Evolutionary conservation across 208 protist genomes (phyloP).

Genomic region (Crithidia fasciculata): DNA sequence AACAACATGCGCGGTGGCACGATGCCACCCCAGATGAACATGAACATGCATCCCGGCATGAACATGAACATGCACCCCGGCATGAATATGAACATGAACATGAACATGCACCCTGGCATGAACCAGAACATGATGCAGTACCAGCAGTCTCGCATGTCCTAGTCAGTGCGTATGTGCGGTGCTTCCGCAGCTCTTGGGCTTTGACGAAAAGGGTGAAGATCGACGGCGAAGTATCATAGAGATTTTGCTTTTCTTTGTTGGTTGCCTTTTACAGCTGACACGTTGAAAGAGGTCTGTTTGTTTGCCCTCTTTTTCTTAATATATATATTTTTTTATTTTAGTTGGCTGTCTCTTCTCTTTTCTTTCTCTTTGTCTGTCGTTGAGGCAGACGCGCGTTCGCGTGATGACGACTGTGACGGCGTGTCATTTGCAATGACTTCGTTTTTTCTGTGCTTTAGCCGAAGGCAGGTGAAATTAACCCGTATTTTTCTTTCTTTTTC

Average conservation of each 20-base stretch:
- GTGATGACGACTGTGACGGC: no score
- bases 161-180: background rate
- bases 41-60: conserved; percentile 27
- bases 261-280: background rate
- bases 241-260: conserved; percentile 1
- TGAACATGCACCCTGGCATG: conserved; percentile 33
- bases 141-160: background rate
- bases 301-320: background rate
- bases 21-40: conserved; percentile 32
- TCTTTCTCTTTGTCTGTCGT: no score
- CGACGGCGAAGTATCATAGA: no score
- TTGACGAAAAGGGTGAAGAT: no score
- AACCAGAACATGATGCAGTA: conserved; percentile 13
- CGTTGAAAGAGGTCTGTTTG: background rate
- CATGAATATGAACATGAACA: conserved; percentile 35
- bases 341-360: no score
- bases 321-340: background rate
- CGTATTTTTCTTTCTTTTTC: no score
- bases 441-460: no score
- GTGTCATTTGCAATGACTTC: no score
- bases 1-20: conserved; percentile 24
- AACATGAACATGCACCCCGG: conserved; percentile 30
- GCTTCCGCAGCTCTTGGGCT: no score
- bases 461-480: no score
- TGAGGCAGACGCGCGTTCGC: no score